Percentiles rank a stretch among this genome's conserved stretches.
These are phyloP conservation scores for Sphagnurus paluster DNA, from an alignment of 1,284 basidiomycete genomes.

Conservation along the genomic window DNA sequence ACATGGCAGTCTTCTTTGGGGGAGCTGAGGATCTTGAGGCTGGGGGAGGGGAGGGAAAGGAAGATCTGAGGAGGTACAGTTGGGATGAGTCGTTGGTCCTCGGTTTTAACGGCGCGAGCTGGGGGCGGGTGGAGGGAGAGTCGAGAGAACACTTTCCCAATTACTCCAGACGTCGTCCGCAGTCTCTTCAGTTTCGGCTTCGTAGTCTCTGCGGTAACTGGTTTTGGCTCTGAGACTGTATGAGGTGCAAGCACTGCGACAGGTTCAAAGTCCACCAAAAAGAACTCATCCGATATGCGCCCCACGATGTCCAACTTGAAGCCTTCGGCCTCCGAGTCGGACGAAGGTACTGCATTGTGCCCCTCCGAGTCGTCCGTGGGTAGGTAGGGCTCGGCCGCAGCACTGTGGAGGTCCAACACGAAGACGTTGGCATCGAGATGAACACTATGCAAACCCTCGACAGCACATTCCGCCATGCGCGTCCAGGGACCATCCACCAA, in stretches of 20 bases:
- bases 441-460: slow-evolving; percentile 3
- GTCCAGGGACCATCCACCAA: slow-evolving; percentile 13
- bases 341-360: too few species aligned
- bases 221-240: too few species aligned
- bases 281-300: too few species aligned
- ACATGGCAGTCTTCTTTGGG: neutral
- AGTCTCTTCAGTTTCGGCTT: slow-evolving; percentile 14
- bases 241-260: neutral
- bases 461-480: too few species aligned
- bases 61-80: slow-evolving; percentile 17
- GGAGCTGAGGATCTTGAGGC: slow-evolving; percentile 7
- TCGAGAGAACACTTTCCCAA: slow-evolving; percentile 19
- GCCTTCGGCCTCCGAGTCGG: too few species aligned
- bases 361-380: neutral
- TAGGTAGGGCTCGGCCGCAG: slow-evolving; percentile 4
- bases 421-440: slow-evolving; percentile 8
- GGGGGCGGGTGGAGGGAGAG: slow-evolving; percentile 8
- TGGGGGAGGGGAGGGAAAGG: slow-evolving; percentile 17
- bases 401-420: slow-evolving; percentile 11
- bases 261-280: neutral
- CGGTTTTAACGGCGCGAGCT: neutral
- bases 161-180: slow-evolving; percentile 11
- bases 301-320: too few species aligned
- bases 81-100: slow-evolving; percentile 10
- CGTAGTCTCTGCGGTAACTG: slow-evolving; percentile 3